phyloP scores from a whole-genome alignment of 345 rosid species.

The Aurinia saxatilis region DNA sequence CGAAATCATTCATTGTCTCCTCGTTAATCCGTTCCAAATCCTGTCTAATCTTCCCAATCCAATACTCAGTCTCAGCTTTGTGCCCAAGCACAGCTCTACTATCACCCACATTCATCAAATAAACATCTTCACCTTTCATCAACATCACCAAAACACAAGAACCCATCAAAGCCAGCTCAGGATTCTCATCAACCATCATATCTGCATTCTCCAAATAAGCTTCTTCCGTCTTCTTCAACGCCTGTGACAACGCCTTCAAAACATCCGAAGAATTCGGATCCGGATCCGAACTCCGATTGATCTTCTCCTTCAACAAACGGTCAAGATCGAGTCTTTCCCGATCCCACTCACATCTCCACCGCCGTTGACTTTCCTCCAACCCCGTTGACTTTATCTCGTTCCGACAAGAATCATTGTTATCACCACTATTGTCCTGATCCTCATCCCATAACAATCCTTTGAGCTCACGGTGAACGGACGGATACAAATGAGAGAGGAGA shows the following conservation, averaged over 20 bases:
- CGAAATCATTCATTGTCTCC: slow-evolving; percentile 81
- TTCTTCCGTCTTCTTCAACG: slow-evolving; percentile 84
- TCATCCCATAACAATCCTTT: slow-evolving; percentile 91
- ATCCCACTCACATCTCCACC: slow-evolving; percentile 73
- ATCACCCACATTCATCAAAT: slow-evolving; percentile 94
- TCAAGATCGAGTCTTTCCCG: slow-evolving; percentile 68
- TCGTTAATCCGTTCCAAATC: slow-evolving; percentile 90
- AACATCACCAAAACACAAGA: slow-evolving; percentile 91
- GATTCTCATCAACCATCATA: slow-evolving; percentile 78
- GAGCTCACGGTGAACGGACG: slow-evolving; percentile 68
- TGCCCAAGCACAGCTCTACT: slow-evolving; percentile 89
- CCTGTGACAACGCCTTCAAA: slow-evolving; percentile 70
- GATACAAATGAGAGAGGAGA: slow-evolving; percentile 63
- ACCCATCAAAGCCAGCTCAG: slow-evolving; percentile 92
- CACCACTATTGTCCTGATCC: background rate
- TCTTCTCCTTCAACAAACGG: slow-evolving; percentile 49
- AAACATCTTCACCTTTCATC: slow-evolving; percentile 95
- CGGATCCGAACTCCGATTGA: slow-evolving; percentile 25
- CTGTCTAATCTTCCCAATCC: slow-evolving; percentile 62
- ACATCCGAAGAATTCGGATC: slow-evolving; percentile 62
- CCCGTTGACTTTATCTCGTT: slow-evolving; percentile 37
- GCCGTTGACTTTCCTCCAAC: slow-evolving; percentile 66
- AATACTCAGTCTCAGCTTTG: slow-evolving; percentile 55
- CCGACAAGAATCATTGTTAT: background rate
- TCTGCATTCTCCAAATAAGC: slow-evolving; percentile 73